phyloP scores from a whole-genome alignment of 257 asterid genomes.

The Leonotis leonurus region DNA sequence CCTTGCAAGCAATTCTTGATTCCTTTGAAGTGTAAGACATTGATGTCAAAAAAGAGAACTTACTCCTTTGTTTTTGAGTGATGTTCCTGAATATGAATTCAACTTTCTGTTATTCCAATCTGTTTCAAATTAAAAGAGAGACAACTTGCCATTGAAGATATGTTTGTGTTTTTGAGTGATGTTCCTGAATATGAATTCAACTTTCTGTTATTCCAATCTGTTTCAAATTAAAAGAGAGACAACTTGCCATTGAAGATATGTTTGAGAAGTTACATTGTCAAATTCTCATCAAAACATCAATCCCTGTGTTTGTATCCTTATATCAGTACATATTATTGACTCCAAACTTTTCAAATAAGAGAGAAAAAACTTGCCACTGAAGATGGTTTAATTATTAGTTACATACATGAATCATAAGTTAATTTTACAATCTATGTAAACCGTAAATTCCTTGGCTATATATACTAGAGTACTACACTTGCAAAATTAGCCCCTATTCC shows the following conservation, averaged over 20 bases:
- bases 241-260: too few relatives aligned
- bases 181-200: neutral
- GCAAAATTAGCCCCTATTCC: neutral
- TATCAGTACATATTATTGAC: too few relatives aligned
- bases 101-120: neutral
- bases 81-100: neutral
- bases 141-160: too few relatives aligned
- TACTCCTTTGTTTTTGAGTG: neutral
- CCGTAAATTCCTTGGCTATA: neutral
- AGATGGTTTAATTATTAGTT: neutral
- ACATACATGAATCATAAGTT: neutral
- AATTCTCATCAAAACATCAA: neutral
- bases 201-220: neutral
- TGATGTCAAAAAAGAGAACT: neutral
- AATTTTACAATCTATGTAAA: neutral
- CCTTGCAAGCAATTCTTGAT: conserved; percentile 74
- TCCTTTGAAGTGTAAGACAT: conserved; percentile 59
- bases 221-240: too few relatives aligned
- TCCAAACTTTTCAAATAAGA: too few relatives aligned
- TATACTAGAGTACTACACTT: conserved; percentile 24
- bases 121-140: too few relatives aligned
- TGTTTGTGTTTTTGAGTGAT: neutral
- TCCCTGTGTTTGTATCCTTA: too few relatives aligned
- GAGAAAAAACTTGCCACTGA: neutral
- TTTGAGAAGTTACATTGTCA: neutral